A percentile compares a stretch with the other conserved stretches of the same genome.
Evolutionary conservation across 2,329 filamentous ascomycete genomes (phyloP).

Genomic region (Claviceps fusiformis): DNA sequence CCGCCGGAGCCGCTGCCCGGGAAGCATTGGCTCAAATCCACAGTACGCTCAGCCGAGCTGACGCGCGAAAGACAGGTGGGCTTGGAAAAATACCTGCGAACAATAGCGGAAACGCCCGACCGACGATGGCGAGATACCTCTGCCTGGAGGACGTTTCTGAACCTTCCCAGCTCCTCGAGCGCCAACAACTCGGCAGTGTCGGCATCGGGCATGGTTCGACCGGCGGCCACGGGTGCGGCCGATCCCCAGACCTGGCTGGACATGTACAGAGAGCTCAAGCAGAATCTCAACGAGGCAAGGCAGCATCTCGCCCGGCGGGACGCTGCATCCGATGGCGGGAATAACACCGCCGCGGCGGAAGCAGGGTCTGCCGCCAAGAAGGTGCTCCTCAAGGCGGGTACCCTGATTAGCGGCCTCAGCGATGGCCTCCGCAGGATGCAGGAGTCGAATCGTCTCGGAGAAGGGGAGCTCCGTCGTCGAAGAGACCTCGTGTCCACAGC

Average conservation of each 20-base stretch:
- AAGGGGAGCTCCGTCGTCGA: conserved; percentile 60
- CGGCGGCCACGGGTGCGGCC: conserved; percentile 26
- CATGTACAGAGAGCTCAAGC: conserved; percentile 60
- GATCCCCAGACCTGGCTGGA: conserved; percentile 65
- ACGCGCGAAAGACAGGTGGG: conserved; percentile 56
- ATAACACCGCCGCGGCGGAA: conserved; percentile 36
- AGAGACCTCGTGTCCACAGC: conserved; percentile 57
- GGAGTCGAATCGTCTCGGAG: conserved; percentile 45
- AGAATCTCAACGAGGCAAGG: conserved; percentile 50
- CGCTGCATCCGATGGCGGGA: conserved; percentile 26
- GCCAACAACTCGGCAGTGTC: conserved; percentile 34
- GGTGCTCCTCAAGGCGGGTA: conserved; percentile 54
- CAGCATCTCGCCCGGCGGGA: conserved; percentile 55
- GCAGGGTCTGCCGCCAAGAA: conserved; percentile 63
- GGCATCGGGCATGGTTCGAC: conserved; percentile 29
- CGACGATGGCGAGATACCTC: conserved; percentile 60
- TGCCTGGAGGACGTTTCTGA: conserved; percentile 61
- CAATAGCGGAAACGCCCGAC: conserved; percentile 61
- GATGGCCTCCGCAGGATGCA: conserved; percentile 49
- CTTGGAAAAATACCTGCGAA: conserved; percentile 58
- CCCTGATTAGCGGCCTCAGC: conserved; percentile 48
- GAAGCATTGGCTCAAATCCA: conserved; percentile 68
- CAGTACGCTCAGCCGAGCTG: conserved; percentile 53
- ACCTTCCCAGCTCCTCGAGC: conserved; percentile 42
- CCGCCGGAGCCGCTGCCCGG: conserved; percentile 55